phyloP scores from a whole-genome alignment of 495 filamentous ascomycete species.

The Copromyces sp. region DNA sequence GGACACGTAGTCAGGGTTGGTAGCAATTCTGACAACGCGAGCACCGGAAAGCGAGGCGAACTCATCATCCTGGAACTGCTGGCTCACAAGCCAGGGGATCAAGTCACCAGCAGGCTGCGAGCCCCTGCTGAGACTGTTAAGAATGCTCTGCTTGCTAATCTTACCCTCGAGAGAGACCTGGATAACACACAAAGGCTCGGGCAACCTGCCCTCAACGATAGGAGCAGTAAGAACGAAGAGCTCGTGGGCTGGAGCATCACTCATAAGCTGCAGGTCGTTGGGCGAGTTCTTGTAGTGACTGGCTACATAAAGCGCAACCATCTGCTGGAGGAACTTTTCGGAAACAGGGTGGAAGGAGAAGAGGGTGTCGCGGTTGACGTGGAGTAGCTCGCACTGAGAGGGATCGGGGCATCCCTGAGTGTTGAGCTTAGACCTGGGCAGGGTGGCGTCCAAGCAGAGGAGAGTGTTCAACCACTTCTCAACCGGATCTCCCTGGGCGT shows the following conservation, averaged over 20 bases:
- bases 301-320: conserved; percentile 97
- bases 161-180: conserved; percentile 92
- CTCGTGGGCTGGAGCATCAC: conserved; percentile 93
- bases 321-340: conserved; percentile 92
- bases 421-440: conserved; percentile 64
- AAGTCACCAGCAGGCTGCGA: conserved; percentile 87
- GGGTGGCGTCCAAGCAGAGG: conserved; percentile 83
- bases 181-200: conserved; percentile 89
- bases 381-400: conserved; percentile 76
- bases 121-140: conserved; percentile 79
- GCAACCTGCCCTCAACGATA: conserved; percentile 69
- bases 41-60: conserved; percentile 92
- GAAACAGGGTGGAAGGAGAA: conserved; percentile 98
- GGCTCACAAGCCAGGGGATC: conserved; percentile 95
- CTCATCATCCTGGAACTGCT: conserved; percentile 97
- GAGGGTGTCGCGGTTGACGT: conserved; percentile 92
- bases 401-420: conserved; percentile 82
- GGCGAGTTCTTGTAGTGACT: conserved; percentile 98
- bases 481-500: conserved; percentile 79
- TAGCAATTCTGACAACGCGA: conserved; percentile 88
- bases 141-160: conserved; percentile 85
- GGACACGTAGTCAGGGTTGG: conserved; percentile 78
- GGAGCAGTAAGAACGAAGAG: conserved; percentile 91
- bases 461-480: conserved; percentile 96
- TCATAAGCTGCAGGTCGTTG: conserved; percentile 96